phyloP scores from a whole-genome alignment of 768 basidiomycete genomes.

The Obba rivulosa region DNA sequence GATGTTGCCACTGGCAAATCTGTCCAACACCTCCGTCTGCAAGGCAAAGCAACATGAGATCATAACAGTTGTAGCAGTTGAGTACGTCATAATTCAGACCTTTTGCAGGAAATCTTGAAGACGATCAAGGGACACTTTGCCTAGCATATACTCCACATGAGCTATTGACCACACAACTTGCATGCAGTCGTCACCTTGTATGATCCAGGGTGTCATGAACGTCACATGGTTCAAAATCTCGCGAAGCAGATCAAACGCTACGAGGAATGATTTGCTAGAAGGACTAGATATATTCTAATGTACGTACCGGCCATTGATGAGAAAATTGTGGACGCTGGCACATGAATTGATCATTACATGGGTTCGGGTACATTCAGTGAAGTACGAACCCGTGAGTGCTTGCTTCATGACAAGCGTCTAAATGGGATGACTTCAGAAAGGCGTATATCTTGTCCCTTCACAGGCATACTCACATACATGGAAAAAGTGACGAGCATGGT shows the following conservation, averaged over 20 bases:
- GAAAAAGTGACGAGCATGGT: slow-evolving; percentile 62
- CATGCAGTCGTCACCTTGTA: slow-evolving; percentile 29
- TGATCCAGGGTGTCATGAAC: neutral
- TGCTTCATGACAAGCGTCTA: slow-evolving; percentile 31
- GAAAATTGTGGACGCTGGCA: slow-evolving; percentile 1
- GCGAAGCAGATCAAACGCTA: neutral
- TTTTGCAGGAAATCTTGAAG: slow-evolving; percentile 32
- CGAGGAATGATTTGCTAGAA: slow-evolving; percentile 8
- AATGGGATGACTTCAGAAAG: neutral
- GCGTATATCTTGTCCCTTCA: neutral
- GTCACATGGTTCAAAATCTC: neutral
- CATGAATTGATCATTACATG: neutral
- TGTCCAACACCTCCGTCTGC: too few species aligned
- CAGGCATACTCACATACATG: slow-evolving; percentile 39
- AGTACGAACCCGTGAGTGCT: slow-evolving; percentile 23
- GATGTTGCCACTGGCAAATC: too few species aligned
- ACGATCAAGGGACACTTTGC: slow-evolving; percentile 33
- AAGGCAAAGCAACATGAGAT: too few species aligned
- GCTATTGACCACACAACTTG: slow-evolving; percentile 26
- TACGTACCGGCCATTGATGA: slow-evolving; percentile 4
- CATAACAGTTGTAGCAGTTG: too few species aligned
- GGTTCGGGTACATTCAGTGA: slow-evolving; percentile 9
- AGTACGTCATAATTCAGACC: neutral
- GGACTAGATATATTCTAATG: neutral
- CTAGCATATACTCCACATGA: slow-evolving; percentile 30